Evolutionary conservation across 306 rosid genomes (phyloP).

Genomic region (Quercus parvula): DNA sequence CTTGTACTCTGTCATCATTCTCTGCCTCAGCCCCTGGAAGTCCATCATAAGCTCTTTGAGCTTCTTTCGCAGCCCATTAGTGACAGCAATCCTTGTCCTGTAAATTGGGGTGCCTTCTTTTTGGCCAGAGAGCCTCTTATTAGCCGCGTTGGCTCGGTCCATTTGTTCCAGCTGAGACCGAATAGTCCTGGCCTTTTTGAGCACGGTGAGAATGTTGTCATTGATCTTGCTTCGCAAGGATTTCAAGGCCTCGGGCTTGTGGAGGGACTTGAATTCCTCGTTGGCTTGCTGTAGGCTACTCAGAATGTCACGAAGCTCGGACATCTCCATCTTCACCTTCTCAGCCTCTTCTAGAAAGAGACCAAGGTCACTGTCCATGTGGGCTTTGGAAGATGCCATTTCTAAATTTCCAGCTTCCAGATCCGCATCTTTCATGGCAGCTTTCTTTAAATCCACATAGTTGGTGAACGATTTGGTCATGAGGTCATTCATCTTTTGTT

Average conservation of each 20-base stretch:
- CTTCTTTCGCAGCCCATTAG: slow-evolving; percentile 69
- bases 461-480: slow-evolving; percentile 87
- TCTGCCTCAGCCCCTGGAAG: slow-evolving; percentile 71
- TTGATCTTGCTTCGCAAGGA: slow-evolving; percentile 50
- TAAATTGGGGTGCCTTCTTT: slow-evolving; percentile 65
- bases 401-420: slow-evolving; percentile 68
- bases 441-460: slow-evolving; percentile 80
- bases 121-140: slow-evolving; percentile 52
- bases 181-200: slow-evolving; percentile 55
- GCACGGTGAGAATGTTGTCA: slow-evolving; percentile 43
- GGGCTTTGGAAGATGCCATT: slow-evolving; percentile 33
- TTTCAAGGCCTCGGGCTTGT: slow-evolving; percentile 62
- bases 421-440: slow-evolving; percentile 72
- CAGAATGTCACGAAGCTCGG: slow-evolving; percentile 40
- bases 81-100: slow-evolving; percentile 69
- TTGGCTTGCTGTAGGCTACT: slow-evolving; percentile 53
- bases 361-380: slow-evolving; percentile 53
- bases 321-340: slow-evolving; percentile 69
- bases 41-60: slow-evolving; percentile 89
- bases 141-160: slow-evolving; percentile 71
- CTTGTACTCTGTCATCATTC: slow-evolving; percentile 76
- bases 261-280: slow-evolving; percentile 67
- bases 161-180: slow-evolving; percentile 62
- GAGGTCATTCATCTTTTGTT: slow-evolving; percentile 62
- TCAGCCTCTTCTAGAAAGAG: slow-evolving; percentile 75